Conservation (phyloP, 164 flowering plant genomes). For the Liquidambar formosana region DNA sequence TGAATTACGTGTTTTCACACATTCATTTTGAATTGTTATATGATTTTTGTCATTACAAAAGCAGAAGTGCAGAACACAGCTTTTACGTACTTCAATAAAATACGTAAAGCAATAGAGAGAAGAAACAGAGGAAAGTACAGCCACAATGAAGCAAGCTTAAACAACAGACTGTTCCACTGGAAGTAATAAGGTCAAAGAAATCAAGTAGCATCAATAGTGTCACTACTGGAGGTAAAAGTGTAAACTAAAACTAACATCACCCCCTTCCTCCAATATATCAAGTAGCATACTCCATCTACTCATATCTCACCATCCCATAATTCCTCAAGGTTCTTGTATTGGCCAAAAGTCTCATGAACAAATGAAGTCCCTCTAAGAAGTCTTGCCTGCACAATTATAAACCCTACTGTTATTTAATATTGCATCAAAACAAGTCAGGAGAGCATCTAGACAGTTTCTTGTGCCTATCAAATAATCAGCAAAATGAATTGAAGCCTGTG, state of each 20-base stretch:
- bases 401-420: neutral
- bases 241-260: neutral
- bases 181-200: neutral
- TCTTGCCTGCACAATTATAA: conserved; percentile 49
- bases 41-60: too few species aligned
- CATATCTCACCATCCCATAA: conserved; percentile 82
- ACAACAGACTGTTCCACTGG: too few species aligned
- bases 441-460: neutral
- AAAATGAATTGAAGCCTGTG: too few species aligned
- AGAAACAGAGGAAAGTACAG: too few species aligned
- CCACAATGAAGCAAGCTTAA: too few species aligned
- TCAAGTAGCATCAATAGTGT: neutral
- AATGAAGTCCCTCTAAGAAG: conserved; percentile 41
- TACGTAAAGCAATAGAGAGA: too few species aligned
- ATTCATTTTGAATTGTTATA: too few species aligned
- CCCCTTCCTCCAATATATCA: neutral
- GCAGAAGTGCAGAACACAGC: too few species aligned
- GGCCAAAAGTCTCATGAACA: conserved; percentile 57
- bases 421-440: neutral
- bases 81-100: too few species aligned
- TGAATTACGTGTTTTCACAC: too few species aligned
- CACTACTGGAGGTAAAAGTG: neutral
- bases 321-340: conserved; percentile 62
- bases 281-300: conserved; percentile 7
- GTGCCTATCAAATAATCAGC: neutral